Evolutionary conservation across 1,284 basidiomycete species (phyloP).

Genomic region (Pholiota adiposa): DNA sequence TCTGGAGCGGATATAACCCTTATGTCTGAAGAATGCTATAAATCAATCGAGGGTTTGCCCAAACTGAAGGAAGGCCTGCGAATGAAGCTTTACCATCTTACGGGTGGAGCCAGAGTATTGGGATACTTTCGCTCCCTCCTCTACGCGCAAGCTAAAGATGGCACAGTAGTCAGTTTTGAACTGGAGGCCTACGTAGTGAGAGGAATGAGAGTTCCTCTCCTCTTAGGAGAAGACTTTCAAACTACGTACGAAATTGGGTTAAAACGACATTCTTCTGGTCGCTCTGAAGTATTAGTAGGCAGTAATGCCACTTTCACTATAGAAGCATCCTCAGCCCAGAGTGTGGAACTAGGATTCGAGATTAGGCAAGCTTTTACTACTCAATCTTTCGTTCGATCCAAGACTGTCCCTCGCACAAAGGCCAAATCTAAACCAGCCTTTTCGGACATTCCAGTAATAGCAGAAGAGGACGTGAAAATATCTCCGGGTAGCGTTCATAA

Average conservation of each 20-base stretch:
- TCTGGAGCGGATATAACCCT: slow-evolving; percentile 9
- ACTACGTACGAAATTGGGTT: slow-evolving; percentile 11
- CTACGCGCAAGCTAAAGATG: background rate
- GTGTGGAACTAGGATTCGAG: background rate
- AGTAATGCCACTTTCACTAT: background rate
- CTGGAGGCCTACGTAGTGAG: slow-evolving; percentile 17
- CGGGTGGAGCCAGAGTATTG: slow-evolving; percentile 11
- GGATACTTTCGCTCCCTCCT: slow-evolving; percentile 4
- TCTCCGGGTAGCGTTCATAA: background rate
- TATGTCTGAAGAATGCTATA: slow-evolving; percentile 10
- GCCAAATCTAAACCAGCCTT: background rate
- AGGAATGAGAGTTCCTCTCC: slow-evolving; percentile 10
- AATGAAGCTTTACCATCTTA: slow-evolving; percentile 16
- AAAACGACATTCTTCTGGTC: background rate
- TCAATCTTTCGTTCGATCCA: slow-evolving; percentile 11
- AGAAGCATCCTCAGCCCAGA: slow-evolving; percentile 8
- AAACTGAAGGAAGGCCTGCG: background rate
- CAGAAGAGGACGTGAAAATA: background rate
- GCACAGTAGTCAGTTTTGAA: slow-evolving; percentile 6
- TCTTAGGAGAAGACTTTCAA: slow-evolving; percentile 19
- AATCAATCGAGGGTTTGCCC: background rate
- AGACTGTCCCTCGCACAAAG: background rate
- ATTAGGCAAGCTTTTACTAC: slow-evolving; percentile 20
- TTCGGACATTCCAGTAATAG: background rate
- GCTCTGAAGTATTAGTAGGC: slow-evolving; percentile 4